A percentile compares a stretch with the other conserved stretches of the same genome.
These are phyloP conservation scores for Infundibulicybe gibba DNA, from an alignment of 768 basidiomycete species.

Conservation along the genomic window DNA sequence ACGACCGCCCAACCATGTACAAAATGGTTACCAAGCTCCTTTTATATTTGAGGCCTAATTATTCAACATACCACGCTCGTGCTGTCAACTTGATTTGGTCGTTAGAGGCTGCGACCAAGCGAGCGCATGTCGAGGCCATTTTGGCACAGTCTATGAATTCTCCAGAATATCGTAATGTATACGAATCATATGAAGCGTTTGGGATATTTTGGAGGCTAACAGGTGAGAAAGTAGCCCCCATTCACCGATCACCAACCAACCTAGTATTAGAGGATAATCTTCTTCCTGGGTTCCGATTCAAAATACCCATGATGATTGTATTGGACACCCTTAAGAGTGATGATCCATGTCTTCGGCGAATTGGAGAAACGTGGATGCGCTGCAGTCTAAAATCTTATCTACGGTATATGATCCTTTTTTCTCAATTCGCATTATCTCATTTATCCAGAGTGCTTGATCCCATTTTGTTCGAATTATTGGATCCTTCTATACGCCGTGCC, in stretches of 20 bases:
- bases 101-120: slow-evolving; percentile 52
- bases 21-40: slow-evolving; percentile 70
- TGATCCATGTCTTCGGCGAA: slow-evolving; percentile 68
- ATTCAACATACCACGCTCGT: slow-evolving; percentile 73
- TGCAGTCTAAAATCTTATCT: slow-evolving; percentile 90
- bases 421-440: neutral
- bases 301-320: slow-evolving; percentile 83
- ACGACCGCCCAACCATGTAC: slow-evolving; percentile 51
- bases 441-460: slow-evolving; percentile 80
- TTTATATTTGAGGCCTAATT: slow-evolving; percentile 65
- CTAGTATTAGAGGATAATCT: slow-evolving; percentile 64
- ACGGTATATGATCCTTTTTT: slow-evolving; percentile 44
- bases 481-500: slow-evolving; percentile 59
- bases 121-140: slow-evolving; percentile 73
- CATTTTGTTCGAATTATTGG: slow-evolving; percentile 71
- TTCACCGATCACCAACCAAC: neutral
- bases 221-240: slow-evolving; percentile 38
- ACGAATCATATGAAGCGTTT: slow-evolving; percentile 79
- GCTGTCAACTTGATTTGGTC: slow-evolving; percentile 83
- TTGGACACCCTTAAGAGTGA: slow-evolving; percentile 78
- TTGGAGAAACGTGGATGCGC: slow-evolving; percentile 97
- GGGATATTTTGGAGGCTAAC: slow-evolving; percentile 90
- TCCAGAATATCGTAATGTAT: slow-evolving; percentile 37
- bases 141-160: slow-evolving; percentile 71
- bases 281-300: slow-evolving; percentile 79